Evolutionary conservation across 306 rosid species (phyloP), one percentile per base, ranked within the genome.

Genomic region (Casuarina cunninghamiana): DNA sequence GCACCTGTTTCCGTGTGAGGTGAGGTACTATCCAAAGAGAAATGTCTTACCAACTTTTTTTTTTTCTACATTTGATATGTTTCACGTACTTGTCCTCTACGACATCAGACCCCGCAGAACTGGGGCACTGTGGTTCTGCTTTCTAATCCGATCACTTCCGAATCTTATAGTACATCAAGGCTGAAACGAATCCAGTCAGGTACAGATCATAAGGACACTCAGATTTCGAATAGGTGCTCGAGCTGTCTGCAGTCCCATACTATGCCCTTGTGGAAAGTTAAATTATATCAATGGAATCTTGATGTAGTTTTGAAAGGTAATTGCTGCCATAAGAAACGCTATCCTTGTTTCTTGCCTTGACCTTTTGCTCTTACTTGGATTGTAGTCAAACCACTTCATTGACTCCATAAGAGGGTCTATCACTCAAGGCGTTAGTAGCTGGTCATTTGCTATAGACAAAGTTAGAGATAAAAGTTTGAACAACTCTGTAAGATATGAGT

Each of bases 1-100:
- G 5, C 16, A n/a, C 39, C 77, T 72, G 3, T 80, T 73, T 45
- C 78, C 43, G 41, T 69, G 72, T 68, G 69, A 58, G 80, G 48
- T 68, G 78, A 51, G 66, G 78, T 81, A 53, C 26, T 58, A 75
- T 78, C 82, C 75, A 71, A 41, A 70, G 78, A 60, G 74, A 44
- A 71, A 83, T 78, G 50, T 75, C 85, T 77, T 72, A 79, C 76
- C 80, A 72, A 78, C 78, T 81, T 77, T 49, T 43, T 81, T 81
- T 43, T 44, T 49, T 80, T 58, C 73, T 39, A 39, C 45, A 38
- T 77, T 45, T 62, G 61, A 53, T 63, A 10, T 53, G n/a, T 39
- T 61, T 12, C 13, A 58, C n/a, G 10, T 67, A 45, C 49, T 35
- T 45, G 11, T 21, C 71, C 41, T 66, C 71, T 16, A 39, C 35